Base-by-base conservation (phyloP, 768 basidiomycete species). In the Suillus subalutaceus region DNA sequence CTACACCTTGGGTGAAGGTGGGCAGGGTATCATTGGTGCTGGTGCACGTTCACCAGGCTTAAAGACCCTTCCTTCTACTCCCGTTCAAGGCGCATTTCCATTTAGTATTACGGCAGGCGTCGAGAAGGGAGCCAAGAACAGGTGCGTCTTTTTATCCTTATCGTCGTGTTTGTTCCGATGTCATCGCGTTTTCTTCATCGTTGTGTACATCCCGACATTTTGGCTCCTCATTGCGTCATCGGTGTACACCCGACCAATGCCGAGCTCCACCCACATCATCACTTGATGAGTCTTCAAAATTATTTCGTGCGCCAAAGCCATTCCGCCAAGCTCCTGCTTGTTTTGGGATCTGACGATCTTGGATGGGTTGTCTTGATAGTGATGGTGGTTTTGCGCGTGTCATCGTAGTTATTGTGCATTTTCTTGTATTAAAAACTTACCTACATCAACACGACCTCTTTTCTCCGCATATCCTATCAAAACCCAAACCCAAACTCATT, bases 91-190 rank as follows among this genome's bases (percentile, higher is more conserved):
- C 5, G 52, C 55, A 60, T 63, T 96, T 91, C 96, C 95, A 9
- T 97, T 91, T 75, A 94, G 93, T 62, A 99, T 99, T 67, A 97
- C 94, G 0, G 97, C 97, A 7, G 97, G 93, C 2, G 88, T 99
- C 12, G 97, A 99, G 79, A 93, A 97, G 73, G 97, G 97, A 10
- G 83, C 88, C 23, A 95, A 97, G 83, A 99, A 99, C 71, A 84
- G 97, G 91, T 93, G 62, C 61, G 84, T 30, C 2, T 26, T 10
- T 60, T n/a, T 9, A 40, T 53, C 37, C 41, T 26, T 61, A 23
- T 30, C 0, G 32, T 12, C 32, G 18, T 35, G 53, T 48, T 40
- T 43, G 32, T 3, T 43, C 13, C 41, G 52, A 38, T 26, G n/a
- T 38, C 20, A 35, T 35, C 10, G 3, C 13, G 20, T 15, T 38